phyloP scores from a whole-genome alignment of 371 early-diverging fungal genomes.

The Lichtheimia ramosa region DNA sequence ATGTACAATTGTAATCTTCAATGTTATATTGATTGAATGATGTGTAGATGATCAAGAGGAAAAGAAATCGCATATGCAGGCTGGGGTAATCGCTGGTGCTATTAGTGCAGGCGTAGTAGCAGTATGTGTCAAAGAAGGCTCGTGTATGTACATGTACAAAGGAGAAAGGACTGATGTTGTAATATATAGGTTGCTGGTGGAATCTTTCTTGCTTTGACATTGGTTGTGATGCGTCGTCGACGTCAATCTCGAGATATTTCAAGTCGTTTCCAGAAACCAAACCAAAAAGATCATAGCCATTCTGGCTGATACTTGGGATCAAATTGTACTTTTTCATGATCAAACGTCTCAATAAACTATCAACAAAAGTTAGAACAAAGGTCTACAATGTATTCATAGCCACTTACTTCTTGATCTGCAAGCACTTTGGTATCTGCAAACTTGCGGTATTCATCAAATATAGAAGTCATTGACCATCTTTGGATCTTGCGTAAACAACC shows the following conservation, averaged over 20 bases:
- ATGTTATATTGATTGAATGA: too few relatives aligned
- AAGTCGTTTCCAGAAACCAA: too few relatives aligned
- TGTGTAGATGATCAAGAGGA: background rate
- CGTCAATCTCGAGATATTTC: conserved; percentile 2
- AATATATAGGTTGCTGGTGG: conserved; percentile 26
- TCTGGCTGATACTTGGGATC: conserved; percentile 52
- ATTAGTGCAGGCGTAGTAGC: conserved; percentile 37
- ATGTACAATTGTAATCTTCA: too few relatives aligned
- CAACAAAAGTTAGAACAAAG: background rate
- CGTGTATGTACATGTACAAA: background rate
- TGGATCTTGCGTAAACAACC: conserved; percentile 93
- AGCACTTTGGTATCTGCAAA: conserved; percentile 91
- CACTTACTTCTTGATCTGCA: conserved; percentile 91
- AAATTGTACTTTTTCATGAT: conserved; percentile 53
- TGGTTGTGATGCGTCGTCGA: conserved; percentile 17
- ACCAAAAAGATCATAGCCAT: conserved; percentile 36
- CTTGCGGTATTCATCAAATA: conserved; percentile 93
- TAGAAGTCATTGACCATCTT: conserved; percentile 92
- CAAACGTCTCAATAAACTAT: conserved; percentile 78
- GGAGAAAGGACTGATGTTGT: background rate
- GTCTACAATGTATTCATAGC: background rate
- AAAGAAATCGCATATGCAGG: conserved; percentile 15
- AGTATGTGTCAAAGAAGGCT: conserved; percentile 15
- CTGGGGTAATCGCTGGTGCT: conserved; percentile 38
- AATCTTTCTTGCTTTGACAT: conserved; percentile 21